Conservation (phyloP, 805 yeast genomes). For the Metschnikowia shivogae region DNA sequence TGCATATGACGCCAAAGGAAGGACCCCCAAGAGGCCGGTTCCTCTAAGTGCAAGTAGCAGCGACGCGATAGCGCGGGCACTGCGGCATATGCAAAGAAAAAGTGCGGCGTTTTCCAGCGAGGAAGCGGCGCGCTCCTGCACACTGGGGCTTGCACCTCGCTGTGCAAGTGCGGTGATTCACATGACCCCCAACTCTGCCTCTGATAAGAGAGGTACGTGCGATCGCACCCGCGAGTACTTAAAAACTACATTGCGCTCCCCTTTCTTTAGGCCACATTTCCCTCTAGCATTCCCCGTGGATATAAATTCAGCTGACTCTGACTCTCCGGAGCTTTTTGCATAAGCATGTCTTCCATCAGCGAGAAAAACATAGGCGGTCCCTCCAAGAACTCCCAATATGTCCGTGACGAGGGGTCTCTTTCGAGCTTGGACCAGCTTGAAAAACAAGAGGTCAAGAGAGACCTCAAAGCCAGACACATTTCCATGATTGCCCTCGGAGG, state of each 20-base stretch:
- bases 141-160: background rate
- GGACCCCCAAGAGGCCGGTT: background rate
- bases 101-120: constrained; percentile 1
- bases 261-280: no score
- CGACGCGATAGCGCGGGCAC: background rate
- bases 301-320: no score
- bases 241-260: background rate
- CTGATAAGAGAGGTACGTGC: constrained; percentile 5
- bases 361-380: constrained; percentile 11
- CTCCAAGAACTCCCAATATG: constrained; percentile 18
- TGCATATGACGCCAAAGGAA: background rate
- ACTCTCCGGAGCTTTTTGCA: background rate
- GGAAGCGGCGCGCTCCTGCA: constrained; percentile 1
- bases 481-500: constrained; percentile 79
- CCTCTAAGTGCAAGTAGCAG: constrained; percentile 7
- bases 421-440: constrained; percentile 10
- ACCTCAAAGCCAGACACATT: constrained; percentile 61
- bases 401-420: constrained; percentile 17
- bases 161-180: background rate
- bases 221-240: constrained; percentile 3
- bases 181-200: background rate
- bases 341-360: constrained; percentile 15
- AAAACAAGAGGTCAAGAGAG: constrained; percentile 48
- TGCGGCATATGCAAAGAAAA: constrained; percentile 2
- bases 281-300: no score